Conservation (phyloP, 2,329 filamentous ascomycete species). For the Clarireedia hainanense region DNA sequence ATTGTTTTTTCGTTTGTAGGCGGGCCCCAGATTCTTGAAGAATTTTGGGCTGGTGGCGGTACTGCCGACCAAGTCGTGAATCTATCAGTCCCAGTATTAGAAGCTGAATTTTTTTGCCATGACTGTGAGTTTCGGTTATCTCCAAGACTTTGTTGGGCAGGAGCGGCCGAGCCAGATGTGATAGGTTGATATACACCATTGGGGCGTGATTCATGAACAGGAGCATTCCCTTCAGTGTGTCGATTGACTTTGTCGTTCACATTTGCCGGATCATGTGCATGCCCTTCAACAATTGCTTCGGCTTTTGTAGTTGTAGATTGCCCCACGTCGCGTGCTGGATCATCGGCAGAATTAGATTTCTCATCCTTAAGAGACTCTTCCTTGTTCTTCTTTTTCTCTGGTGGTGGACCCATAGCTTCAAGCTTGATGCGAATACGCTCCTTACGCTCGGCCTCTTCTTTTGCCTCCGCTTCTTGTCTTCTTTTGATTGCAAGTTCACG, state of each 20-base stretch:
- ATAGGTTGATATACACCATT: conserved; percentile 21
- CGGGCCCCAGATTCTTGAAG: conserved; percentile 60
- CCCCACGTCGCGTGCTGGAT: conserved; percentile 23
- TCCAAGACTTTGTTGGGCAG: conserved; percentile 14
- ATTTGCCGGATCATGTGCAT: conserved; percentile 10
- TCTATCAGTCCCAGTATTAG: conserved; percentile 41
- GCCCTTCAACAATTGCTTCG: conserved; percentile 12
- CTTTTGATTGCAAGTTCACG: conserved; percentile 63
- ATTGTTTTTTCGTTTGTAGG: conserved; percentile 62
- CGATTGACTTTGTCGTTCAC: conserved; percentile 5
- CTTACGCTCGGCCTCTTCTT: conserved; percentile 63
- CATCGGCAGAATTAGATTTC: conserved; percentile 31
- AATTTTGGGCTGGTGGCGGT: conserved; percentile 32
- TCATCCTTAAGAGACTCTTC: conserved; percentile 43
- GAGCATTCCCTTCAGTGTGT: conserved; percentile 9
- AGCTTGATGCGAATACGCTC: conserved; percentile 67
- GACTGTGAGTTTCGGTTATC: conserved; percentile 21
- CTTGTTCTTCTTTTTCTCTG: conserved; percentile 51
- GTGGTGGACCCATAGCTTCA: conserved; percentile 58
- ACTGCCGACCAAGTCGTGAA: conserved; percentile 40
- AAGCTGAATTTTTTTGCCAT: conserved; percentile 26
- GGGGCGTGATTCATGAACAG: conserved; percentile 11
- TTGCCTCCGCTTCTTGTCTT: conserved; percentile 58
- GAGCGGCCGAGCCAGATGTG: conserved; percentile 31
- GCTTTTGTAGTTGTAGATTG: conserved; percentile 7